Conservation (phyloP, 345 rosid genomes). For the Citrus hindsii region DNA sequence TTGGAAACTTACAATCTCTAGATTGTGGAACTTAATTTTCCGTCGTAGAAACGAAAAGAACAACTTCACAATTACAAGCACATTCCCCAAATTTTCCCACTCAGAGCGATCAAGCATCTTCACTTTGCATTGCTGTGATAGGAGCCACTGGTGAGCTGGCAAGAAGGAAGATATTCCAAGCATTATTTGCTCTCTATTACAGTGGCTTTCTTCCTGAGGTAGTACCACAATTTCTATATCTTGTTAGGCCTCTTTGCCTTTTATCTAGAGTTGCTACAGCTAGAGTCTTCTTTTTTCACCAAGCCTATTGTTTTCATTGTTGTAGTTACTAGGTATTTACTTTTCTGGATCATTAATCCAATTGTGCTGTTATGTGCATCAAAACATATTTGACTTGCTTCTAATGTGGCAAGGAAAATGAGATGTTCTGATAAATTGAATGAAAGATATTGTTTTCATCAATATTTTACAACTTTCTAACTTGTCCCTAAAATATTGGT, state of each 20-base stretch:
- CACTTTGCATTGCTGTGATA: slow-evolving; percentile 67
- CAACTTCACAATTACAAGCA: slow-evolving; percentile 21
- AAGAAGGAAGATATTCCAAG: slow-evolving; percentile 61
- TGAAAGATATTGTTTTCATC: no score
- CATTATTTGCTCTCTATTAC: slow-evolving; percentile 70
- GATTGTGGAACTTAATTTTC: no score
- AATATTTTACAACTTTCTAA: neutral
- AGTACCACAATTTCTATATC: neutral
- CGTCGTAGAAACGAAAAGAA: slow-evolving; percentile 1
- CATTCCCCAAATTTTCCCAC: slow-evolving; percentile 21
- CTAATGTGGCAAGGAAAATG: no score
- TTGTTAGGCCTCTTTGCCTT: neutral
- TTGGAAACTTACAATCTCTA: neutral
- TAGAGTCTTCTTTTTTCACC: neutral
- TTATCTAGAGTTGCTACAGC: neutral
- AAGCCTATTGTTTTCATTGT: neutral
- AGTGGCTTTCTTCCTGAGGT: slow-evolving; percentile 87
- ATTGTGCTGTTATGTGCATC: neutral
- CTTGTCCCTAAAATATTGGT: neutral
- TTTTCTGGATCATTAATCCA: neutral
- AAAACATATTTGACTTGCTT: no score
- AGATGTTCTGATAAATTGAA: no score
- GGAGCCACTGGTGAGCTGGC: slow-evolving; percentile 85
- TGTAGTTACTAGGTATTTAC: neutral
- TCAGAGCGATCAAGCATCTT: slow-evolving; percentile 35